A percentile compares a stretch with the other conserved stretches of the same genome.
These are phyloP conservation scores for Globisporangium okanoganense DNA, from an alignment of 352 stramenopile species.

Conservation along the genomic window DNA sequence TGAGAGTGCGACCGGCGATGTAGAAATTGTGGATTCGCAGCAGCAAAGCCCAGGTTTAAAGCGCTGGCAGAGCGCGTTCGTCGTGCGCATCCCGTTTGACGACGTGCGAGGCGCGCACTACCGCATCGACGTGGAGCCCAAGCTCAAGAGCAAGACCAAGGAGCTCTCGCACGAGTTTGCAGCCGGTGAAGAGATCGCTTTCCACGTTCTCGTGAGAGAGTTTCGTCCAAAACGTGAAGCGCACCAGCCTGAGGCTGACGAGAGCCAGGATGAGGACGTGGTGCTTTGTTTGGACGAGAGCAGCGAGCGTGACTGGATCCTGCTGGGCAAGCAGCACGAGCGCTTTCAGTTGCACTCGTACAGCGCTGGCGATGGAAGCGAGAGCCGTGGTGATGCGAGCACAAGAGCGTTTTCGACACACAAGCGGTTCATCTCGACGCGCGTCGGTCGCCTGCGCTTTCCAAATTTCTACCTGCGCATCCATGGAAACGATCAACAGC, in stretches of 20 bases:
- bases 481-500: conserved; percentile 14
- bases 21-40: neutral
- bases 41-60: neutral
- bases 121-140: conserved; percentile 37
- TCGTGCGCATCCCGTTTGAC: conserved; percentile 25
- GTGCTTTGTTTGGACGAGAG: conserved; percentile 47
- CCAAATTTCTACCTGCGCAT: conserved; percentile 45
- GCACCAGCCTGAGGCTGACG: conserved; percentile 6
- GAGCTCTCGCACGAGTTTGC: conserved; percentile 12
- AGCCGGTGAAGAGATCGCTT: conserved; percentile 41
- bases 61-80: conserved; percentile 15
- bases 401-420: conserved; percentile 30
- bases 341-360: conserved; percentile 25
- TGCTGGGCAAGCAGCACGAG: conserved; percentile 62
- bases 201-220: conserved; percentile 34
- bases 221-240: conserved; percentile 8
- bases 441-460: conserved; percentile 41
- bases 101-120: conserved; percentile 29
- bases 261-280: conserved; percentile 11
- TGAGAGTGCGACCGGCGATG: neutral
- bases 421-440: conserved; percentile 44
- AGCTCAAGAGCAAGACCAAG: conserved; percentile 5
- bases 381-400: neutral
- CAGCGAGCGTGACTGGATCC: conserved; percentile 62
- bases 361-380: neutral